Base-by-base conservation (phyloP, 805 yeast species). In the Candida incommunis region DNA sequence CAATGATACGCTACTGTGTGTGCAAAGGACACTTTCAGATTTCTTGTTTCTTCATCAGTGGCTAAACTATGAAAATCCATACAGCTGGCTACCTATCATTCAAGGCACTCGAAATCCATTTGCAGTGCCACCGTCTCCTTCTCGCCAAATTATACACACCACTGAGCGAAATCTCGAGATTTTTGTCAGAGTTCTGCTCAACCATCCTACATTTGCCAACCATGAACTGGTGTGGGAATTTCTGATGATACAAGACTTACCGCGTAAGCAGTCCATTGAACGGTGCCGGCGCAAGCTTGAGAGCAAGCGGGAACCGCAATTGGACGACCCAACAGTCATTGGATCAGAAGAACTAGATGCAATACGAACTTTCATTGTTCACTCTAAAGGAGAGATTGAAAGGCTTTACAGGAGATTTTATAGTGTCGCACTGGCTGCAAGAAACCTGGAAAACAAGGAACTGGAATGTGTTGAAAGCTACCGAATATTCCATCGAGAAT, bases 151-250 rank as follows among this genome's bases (percentile, higher is more conserved):
- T 9, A 49, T 54, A 48, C 50, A 61, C 22, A 64, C 71, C 22
- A 59, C 74, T 27, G 58, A 77, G 21, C 67, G 68, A 22, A 61
- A 64, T 25, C 49, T 80, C 31, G 80, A 80, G 49, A 48, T 69
- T 5, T 61, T 77, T 25, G 54, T 82, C 15, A 59, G 67, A 18
- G 57, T 67, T n/a, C 48, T 77, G 4, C 48, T 61, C 5, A 57
- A 62, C 37, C 75, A 64, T 50, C 63, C 63, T 9, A 56, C 62
- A 3, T 54, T 65, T 20, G 43, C 56, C 4, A 53, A 60, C 2
- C 65, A 68, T 49, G 69, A 63, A 27, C 49, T 68, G 3, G 31
- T 72, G 7, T 67, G 72, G 70, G 69, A 67, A 44, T 73, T 72
- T 50, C 52, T 50, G 16, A 42, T 55, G 11, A 50, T 56, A 9